Evolutionary conservation across 75 land plant genomes (phyloP).

Genomic region (Gnetum montanum): DNA sequence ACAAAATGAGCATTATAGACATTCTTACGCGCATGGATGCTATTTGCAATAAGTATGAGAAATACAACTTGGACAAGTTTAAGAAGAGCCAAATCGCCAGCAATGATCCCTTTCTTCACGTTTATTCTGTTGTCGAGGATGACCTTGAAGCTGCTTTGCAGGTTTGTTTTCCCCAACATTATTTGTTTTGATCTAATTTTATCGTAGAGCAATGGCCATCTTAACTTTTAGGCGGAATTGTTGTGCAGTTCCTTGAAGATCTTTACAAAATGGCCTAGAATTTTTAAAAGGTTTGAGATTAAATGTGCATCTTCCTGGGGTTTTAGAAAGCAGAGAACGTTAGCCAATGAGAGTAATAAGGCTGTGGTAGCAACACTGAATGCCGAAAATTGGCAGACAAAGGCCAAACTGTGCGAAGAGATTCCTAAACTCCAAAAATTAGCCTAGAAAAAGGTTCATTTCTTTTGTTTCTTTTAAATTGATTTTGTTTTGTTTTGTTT

Average conservation of each 20-base stretch:
- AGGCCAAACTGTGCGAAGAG: constrained; percentile 65
- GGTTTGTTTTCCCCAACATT: constrained; percentile 22
- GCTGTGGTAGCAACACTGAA: constrained; percentile 63
- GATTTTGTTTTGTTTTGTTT: not conserved
- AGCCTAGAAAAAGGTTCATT: constrained; percentile 77
- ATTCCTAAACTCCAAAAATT: constrained; percentile 68
- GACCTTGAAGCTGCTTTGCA: constrained; percentile 55
- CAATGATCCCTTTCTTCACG: constrained; percentile 67
- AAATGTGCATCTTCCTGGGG: not conserved
- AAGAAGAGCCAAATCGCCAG: constrained; percentile 34
- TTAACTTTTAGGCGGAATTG: not conserved
- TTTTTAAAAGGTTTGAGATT: not conserved
- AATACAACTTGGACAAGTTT: constrained; percentile 71
- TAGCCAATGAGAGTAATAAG: constrained; percentile 57
- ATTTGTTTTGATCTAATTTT: not conserved
- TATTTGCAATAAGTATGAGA: constrained; percentile 87
- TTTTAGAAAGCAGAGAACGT: constrained; percentile 68
- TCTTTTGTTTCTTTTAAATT: not conserved
- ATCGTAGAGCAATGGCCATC: not conserved
- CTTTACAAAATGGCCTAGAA: too few species aligned
- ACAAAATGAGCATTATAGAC: constrained; percentile 75
- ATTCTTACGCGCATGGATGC: constrained; percentile 68
- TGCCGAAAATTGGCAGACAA: constrained; percentile 81
- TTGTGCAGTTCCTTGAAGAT: not conserved
- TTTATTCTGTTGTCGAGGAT: constrained; percentile 53